Evolutionary conservation across 805 yeast species (phyloP).

Genomic region (Barnettozyma salicaria): DNA sequence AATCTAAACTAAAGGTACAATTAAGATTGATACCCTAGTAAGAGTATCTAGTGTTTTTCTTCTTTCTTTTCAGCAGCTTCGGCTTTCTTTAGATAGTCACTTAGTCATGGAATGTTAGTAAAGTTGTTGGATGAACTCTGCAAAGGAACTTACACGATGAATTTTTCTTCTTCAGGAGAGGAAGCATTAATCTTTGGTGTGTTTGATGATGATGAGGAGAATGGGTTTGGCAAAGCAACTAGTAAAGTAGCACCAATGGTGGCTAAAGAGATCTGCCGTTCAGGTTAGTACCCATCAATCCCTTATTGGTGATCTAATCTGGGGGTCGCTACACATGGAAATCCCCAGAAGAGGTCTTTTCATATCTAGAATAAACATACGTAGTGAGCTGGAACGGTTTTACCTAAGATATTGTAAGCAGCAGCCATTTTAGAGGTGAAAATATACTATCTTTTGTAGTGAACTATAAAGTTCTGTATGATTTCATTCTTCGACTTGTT

Average conservation of each 20-base stretch:
- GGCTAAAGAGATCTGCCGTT: conserved; percentile 59
- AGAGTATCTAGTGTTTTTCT: conserved; percentile 23
- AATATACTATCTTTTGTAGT: too few relatives aligned
- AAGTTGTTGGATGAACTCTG: background rate
- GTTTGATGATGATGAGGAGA: conserved; percentile 32
- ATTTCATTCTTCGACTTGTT: too few relatives aligned
- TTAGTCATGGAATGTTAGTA: conserved; percentile 22
- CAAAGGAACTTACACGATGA: conserved; percentile 37
- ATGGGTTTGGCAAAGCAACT: conserved; percentile 67
- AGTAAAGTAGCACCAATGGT: conserved; percentile 68
- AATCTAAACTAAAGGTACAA: conserved; percentile 1
- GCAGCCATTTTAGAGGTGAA: conserved; percentile 78
- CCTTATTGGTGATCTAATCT: too few relatives aligned
- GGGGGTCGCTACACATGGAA: too few relatives aligned
- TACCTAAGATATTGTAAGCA: conserved; percentile 81
- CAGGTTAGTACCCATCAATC: conserved; percentile 9
- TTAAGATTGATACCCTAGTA: too few relatives aligned
- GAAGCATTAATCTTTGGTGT: conserved; percentile 65
- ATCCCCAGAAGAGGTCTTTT: too few relatives aligned
- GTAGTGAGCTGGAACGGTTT: conserved; percentile 75
- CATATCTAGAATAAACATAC: too few relatives aligned
- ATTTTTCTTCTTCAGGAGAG: conserved; percentile 85
- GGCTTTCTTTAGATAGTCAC: conserved; percentile 54
- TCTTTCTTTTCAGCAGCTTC: conserved; percentile 30
- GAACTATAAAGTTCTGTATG: too few relatives aligned